Evolutionary conservation across 2,329 filamentous ascomycete genomes (phyloP).

Genomic region (Periconia digitata): DNA sequence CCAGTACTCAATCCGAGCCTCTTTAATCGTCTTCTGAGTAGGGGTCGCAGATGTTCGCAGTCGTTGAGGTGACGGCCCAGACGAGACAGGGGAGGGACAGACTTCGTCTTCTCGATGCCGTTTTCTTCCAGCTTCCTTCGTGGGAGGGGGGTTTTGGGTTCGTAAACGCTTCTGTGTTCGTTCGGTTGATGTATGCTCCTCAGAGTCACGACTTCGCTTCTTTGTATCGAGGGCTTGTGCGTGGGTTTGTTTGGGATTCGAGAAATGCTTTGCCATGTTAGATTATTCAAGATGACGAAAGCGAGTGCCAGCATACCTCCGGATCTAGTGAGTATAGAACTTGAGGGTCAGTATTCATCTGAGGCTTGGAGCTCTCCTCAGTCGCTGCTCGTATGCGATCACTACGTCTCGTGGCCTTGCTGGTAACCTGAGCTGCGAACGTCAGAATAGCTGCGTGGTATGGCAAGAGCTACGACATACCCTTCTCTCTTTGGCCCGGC

Average conservation of each 20-base stretch:
- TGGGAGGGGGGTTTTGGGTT: slow-evolving; percentile 2
- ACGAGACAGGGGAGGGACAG: slow-evolving; percentile 1
- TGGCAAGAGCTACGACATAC: slow-evolving; percentile 9
- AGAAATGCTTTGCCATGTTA: slow-evolving; percentile 1
- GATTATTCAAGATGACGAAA: no score
- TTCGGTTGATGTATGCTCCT: slow-evolving; percentile 11
- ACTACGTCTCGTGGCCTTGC: slow-evolving; percentile 4
- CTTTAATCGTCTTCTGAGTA: slow-evolving; percentile 9
- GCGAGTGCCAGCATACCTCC: neutral
- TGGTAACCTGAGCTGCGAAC: slow-evolving; percentile 6
- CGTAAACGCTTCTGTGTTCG: slow-evolving; percentile 7
- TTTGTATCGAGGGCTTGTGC: slow-evolving; percentile 2
- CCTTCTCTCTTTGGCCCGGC: slow-evolving; percentile 2
- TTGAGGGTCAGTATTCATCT: neutral
- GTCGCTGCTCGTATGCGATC: slow-evolving; percentile 8
- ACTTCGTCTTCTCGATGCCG: slow-evolving; percentile 4
- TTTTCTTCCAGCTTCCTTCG: slow-evolving; percentile 4
- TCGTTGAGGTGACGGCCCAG: slow-evolving; percentile 8
- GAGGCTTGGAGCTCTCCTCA: slow-evolving; percentile 6
- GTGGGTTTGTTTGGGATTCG: slow-evolving; percentile 5
- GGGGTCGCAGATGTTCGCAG: slow-evolving; percentile 6
- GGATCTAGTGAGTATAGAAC: no score
- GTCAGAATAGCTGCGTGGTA: slow-evolving; percentile 6
- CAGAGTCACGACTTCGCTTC: slow-evolving; percentile 6
- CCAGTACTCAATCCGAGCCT: slow-evolving; percentile 14